phyloP scores from a whole-genome alignment of 441 rosid genomes.

The Hypseocharis bilobata region DNA sequence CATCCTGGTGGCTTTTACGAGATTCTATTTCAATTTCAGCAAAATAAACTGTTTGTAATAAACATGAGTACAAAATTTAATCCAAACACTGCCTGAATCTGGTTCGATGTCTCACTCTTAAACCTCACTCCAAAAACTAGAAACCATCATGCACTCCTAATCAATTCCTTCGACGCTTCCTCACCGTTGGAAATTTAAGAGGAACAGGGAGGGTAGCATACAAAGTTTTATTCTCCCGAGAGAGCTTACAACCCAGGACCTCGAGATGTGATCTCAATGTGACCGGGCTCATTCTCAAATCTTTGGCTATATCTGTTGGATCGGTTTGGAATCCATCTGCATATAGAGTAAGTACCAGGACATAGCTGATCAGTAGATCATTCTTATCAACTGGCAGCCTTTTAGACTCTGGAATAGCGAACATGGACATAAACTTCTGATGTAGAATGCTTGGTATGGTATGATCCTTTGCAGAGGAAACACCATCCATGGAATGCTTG shows the following conservation, averaged over 20 bases:
- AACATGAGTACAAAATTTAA: no score
- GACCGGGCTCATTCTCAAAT: slow-evolving; percentile 43
- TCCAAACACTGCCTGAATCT: no score
- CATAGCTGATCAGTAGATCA: slow-evolving; percentile 64
- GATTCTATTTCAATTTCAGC: no score
- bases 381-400: slow-evolving; percentile 39
- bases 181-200: slow-evolving; percentile 43
- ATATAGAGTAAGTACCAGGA: slow-evolving; percentile 59
- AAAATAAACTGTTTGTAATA: no score
- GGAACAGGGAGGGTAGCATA: slow-evolving; percentile 53
- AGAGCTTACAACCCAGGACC: slow-evolving; percentile 67
- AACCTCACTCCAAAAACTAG: neutral
- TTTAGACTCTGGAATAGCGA: slow-evolving; percentile 33
- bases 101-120: neutral
- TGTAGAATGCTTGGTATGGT: slow-evolving; percentile 46
- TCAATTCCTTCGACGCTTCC: slow-evolving; percentile 20
- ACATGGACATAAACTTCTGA: slow-evolving; percentile 42
- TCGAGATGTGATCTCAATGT: slow-evolving; percentile 45
- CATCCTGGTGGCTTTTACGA: no score
- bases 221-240: slow-evolving; percentile 21
- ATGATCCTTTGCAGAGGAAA: slow-evolving; percentile 48
- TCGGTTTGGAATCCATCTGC: slow-evolving; percentile 56
- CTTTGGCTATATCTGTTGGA: slow-evolving; percentile 58
- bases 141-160: no score
- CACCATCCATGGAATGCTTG: slow-evolving; percentile 40